Evolutionary conservation across 805 yeast genomes (phyloP), one percentile per base, ranked within the genome.

Genomic region (Jamesozyma spencerorum): DNA sequence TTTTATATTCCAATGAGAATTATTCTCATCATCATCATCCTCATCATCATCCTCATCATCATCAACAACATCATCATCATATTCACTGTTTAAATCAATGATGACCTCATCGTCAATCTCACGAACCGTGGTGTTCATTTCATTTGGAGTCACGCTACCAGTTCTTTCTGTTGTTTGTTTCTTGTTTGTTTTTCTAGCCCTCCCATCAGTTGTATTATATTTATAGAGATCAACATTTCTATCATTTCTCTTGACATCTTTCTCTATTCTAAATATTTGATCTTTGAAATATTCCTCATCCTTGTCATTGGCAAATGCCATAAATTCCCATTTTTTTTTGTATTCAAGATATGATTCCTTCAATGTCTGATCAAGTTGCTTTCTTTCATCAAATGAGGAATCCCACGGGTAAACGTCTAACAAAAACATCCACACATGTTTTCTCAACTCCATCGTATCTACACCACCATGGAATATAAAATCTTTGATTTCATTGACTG

Each of bases 171-270:
- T 5, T 19, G 20, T 18, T 27, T 24, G 18, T 12, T 14, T 26
- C 13, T 5, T 65, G 64, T 31, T 62, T 65, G 70, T 65, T 18
- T 32, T 32, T 34, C 30, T 29, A 14, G 22, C 5, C 31, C 62
- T 62, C 17, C 71, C 71, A 36, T 69, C 72, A 6, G 31, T 36
- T 2, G 65, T 60, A 36, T 60, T 58, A 40, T 56, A 45, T 40
- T 66, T 66, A 62, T 79, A 92, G 2, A 88, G 61, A 1, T 76
- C 74, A 35, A 88, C 58, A 36, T 81, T 73, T 18, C 97, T 72
- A 62, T 90, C 98, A 7, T 95, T 90, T 49, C 98, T 71, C 49
- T 81, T 85, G 17, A 92, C 83, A 63, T 92, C 98, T 60, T 92
- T 92, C 51, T 88, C 94, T 48, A 92, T 90, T 44, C 97, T 72